Base-by-base conservation (phyloP, 2,329 filamentous ascomycete species). In the Fusarium clavum region DNA sequence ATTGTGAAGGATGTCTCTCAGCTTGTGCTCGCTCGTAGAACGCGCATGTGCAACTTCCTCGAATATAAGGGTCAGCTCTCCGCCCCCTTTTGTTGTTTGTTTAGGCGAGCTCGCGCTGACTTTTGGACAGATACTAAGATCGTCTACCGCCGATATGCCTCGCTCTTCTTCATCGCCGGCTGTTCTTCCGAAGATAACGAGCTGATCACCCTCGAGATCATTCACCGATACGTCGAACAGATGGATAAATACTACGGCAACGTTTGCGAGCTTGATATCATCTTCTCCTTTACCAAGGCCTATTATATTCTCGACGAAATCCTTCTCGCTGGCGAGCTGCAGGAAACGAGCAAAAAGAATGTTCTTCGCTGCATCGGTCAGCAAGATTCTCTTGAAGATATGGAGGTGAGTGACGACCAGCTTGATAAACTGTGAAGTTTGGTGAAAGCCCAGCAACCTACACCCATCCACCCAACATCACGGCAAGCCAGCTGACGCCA, bases 171-270 rank as follows among this genome's bases (percentile, higher is more conserved):
- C 87, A 99, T 99, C 81, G 94, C 95, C 77, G 96, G 96, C 76
- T 97, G 94, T 84, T 91, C 94, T 57, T 94, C 94, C n/a, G 94
- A 94, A 70, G 96, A 99, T 83, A 99, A 99, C 83, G 96, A 99
- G 80, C 86, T 99, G 78, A 98, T 98, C 80, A 97, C 94, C 25
- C 93, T 99, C 79, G 96, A 99, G 82, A 94, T 99, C 79, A 97
- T 99, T 77, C 96, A 99, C 82, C 94, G 96, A 83, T 99, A 99
- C 81, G 96, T 99, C 79, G 96, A 99, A 83, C 96, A 99, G 84
- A 99, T 99, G 96, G 96, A 99, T 87, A 99, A 99, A 82, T 99
- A 99, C 85, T 99, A 98, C 82, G 96, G 96, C 81, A 99, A 99
- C 81, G 96, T 99, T 64, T 99, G 96, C 90, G 96, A 99, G 84